Conservation (phyloP, 192 early-diverging fungal species). For the Coemansia sp. region DNA sequence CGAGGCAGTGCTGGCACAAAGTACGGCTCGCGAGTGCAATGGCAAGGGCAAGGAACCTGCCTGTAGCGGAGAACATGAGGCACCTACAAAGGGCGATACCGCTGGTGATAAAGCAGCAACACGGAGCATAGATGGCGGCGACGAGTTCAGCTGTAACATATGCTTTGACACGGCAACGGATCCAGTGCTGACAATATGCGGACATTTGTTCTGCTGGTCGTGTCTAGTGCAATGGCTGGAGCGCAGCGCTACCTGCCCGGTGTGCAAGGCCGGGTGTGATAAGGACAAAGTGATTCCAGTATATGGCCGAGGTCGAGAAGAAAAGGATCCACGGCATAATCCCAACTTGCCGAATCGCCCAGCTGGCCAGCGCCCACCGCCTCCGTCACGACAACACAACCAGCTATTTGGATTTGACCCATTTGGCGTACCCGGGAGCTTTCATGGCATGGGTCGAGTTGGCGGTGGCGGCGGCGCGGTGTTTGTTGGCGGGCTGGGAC, state of each 20-base stretch:
- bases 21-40: not conserved
- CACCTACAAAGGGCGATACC: not conserved
- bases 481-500: conserved; percentile 69
- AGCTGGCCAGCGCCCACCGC: conserved; percentile 76
- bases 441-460: conserved; percentile 55
- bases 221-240: conserved; percentile 79
- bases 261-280: conserved; percentile 84
- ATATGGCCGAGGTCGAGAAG: conserved; percentile 78
- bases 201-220: conserved; percentile 81
- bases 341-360: conserved; percentile 69
- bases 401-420: conserved; percentile 61
- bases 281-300: conserved; percentile 84
- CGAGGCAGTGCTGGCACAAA: not conserved
- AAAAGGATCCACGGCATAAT: conserved; percentile 66
- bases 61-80: too few relatives aligned
- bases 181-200: conserved; percentile 78
- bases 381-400: conserved; percentile 63
- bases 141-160: conserved; percentile 55
- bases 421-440: conserved; percentile 60
- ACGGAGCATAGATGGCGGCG: conserved; percentile 10
- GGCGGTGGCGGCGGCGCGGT: conserved; percentile 48
- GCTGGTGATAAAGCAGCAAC: not conserved
- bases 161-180: conserved; percentile 76
- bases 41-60: conserved; percentile 7
- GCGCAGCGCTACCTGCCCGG: conserved; percentile 76